Percentiles rank a stretch among this genome's conserved stretches.
Evolutionary conservation across 257 asterid species (phyloP).

Genomic region (Nicotiana tomentosiformis): DNA sequence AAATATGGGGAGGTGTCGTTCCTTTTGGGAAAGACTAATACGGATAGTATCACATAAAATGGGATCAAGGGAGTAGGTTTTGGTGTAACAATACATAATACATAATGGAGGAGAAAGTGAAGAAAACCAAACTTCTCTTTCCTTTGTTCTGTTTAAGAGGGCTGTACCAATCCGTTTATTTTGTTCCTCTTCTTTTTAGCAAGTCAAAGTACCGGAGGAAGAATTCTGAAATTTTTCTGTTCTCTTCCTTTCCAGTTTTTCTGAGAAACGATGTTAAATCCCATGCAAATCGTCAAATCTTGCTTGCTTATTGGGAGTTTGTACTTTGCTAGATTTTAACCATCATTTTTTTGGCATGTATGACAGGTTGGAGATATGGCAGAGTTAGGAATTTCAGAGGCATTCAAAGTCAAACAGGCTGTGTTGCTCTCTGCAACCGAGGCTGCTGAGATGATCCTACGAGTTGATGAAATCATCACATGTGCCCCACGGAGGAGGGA

Average conservation of each 20-base stretch:
- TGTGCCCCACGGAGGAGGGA: slow-evolving; percentile 84
- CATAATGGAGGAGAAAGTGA: not conserved
- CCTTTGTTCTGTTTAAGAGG: not conserved
- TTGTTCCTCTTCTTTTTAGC: not conserved
- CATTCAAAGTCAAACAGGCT: slow-evolving; percentile 88
- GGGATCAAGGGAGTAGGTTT: no score
- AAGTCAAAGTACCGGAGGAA: not conserved
- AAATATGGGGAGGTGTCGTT: no score
- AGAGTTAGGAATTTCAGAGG: slow-evolving; percentile 65
- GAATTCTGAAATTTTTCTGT: not conserved
- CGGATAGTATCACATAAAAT: no score
- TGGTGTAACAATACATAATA: no score
- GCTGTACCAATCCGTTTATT: not conserved
- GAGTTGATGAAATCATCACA: slow-evolving; percentile 83
- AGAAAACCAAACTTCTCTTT: not conserved
- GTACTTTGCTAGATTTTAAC: not conserved
- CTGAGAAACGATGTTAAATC: not conserved
- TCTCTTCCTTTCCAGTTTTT: not conserved
- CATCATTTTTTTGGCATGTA: not conserved
- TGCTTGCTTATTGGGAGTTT: not conserved
- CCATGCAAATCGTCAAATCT: not conserved
- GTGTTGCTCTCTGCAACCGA: slow-evolving; percentile 87
- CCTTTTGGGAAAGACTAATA: no score
- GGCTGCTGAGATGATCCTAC: slow-evolving; percentile 84
- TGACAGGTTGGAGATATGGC: slow-evolving; percentile 81